Evolutionary conservation across 2,329 filamentous ascomycete species (phyloP), one percentile per base, ranked within the genome.

Genomic region (Elsinoe australis): DNA sequence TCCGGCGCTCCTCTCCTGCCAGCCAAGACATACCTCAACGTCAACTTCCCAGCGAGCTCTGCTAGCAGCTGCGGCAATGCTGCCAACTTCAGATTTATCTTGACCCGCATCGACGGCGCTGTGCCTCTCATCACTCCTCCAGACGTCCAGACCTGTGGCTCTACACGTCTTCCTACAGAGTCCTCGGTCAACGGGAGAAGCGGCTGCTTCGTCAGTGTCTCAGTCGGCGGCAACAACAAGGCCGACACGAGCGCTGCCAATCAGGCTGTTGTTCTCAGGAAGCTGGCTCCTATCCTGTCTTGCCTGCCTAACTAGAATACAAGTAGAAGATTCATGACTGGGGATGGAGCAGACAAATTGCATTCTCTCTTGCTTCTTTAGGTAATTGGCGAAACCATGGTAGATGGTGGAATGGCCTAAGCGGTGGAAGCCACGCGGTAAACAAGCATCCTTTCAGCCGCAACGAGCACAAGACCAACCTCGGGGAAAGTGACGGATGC

Each of bases 1-100:
- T 70, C 73, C 0, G 79, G 79, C 31, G 68, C 69, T 31, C 82
- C 83, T 0, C 85, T 82, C 58, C 69, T 86, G 3, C 81, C 82
- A 0, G 56, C 67, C 0, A 70, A 73, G 36, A 70, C 76, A 2
- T 84, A 73, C 61, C 71, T 86, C 24, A 86, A 85, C 55, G 80
- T 86, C 56, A 86, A 86, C 65, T 83, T 83, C 57, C 78, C 78
- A 4, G 62, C 69, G 50, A 73, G 77, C 1, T 64, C 59, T 1
- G 62, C 65, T 4, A 68, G 60, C 0, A 60, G 62, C 45, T 85
- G 82, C 64, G 70, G 66, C 9, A 65, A 67, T 17, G 61, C 72
- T 0, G 64, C 65, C 22, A 65, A 80, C 47, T 83, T 83, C 69
- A 71, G 73, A 55, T 87, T 77, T 62, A 75, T 85, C 3, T 64